Percentiles rank a stretch among this genome's conserved stretches.
phyloP scores from a whole-genome alignment of 148 eudicot genomes.

The Agrostemma githago region DNA sequence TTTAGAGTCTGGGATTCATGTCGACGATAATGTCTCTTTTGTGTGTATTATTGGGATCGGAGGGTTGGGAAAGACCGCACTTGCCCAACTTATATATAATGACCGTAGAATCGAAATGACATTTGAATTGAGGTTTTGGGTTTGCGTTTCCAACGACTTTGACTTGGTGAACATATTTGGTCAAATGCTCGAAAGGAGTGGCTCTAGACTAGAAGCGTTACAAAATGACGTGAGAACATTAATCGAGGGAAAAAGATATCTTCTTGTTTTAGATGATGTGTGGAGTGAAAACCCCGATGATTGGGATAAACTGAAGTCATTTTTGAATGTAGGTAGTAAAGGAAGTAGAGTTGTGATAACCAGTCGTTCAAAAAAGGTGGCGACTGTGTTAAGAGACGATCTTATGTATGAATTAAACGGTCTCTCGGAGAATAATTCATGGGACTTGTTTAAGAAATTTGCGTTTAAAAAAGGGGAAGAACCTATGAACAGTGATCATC shows the following conservation, averaged over 20 bases:
- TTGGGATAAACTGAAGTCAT: background rate
- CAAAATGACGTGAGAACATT: background rate
- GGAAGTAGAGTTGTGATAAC: conserved; percentile 7
- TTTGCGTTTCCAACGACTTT: conserved; percentile 4
- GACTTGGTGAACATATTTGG: background rate
- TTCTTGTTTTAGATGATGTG: conserved; percentile 10
- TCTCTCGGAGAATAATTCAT: background rate
- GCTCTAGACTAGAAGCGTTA: background rate
- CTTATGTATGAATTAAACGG: background rate
- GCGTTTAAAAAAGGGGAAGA: conserved; percentile 12
- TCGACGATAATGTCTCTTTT: background rate
- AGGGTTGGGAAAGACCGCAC: conserved; percentile 9
- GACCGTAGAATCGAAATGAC: background rate
- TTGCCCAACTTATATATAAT: conserved; percentile 9
- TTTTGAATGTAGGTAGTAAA: background rate
- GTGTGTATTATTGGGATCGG: conserved; percentile 11
- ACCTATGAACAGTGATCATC: background rate
- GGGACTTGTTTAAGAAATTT: background rate
- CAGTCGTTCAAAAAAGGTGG: background rate
- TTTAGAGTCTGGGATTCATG: background rate
- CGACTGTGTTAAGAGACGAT: background rate
- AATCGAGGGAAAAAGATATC: background rate
- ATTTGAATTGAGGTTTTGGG: conserved; percentile 11
- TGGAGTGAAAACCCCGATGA: conserved; percentile 6
- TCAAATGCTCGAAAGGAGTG: background rate